Evolutionary conservation across 1,284 basidiomycete genomes (phyloP).

Genomic region (Fomitiporia mediterranea): DNA sequence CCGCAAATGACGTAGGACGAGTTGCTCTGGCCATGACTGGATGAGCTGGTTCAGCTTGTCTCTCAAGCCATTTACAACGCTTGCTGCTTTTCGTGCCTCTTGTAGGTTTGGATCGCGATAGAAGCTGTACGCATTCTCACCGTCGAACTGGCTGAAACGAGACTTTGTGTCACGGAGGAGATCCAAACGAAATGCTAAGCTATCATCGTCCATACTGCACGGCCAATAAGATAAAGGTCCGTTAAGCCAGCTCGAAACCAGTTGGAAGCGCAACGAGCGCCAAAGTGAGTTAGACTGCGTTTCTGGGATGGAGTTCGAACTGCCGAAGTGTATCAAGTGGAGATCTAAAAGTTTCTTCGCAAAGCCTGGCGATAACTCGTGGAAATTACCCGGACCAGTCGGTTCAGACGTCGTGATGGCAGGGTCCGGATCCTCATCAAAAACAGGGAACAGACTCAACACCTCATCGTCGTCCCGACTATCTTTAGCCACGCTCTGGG

Average conservation of each 20-base stretch:
- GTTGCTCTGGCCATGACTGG: conserved; percentile 93
- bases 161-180: conserved; percentile 10
- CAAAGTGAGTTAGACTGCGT: background rate
- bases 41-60: conserved; percentile 56
- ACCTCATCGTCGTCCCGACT: conserved; percentile 83
- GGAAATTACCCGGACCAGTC: background rate
- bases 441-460: conserved; percentile 78
- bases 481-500: conserved; percentile 61
- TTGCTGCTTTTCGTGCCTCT: conserved; percentile 61
- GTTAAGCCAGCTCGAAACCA: conserved; percentile 1
- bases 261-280: background rate
- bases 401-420: background rate
- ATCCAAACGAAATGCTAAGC: conserved; percentile 44
- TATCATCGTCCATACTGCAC: conserved; percentile 23
- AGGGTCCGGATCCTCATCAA: conserved; percentile 47
- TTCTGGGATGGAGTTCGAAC: background rate
- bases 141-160: background rate
- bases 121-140: conserved; percentile 56
- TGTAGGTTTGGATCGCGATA: conserved; percentile 72
- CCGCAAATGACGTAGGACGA: conserved; percentile 85
- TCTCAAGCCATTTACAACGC: conserved; percentile 49
- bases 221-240: background rate
- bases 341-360: background rate
- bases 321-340: conserved; percentile 9
- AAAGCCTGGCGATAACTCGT: background rate